Conservation (phyloP, 1,284 basidiomycete genomes). For the Pseudomicrostroma phylloplanum region DNA sequence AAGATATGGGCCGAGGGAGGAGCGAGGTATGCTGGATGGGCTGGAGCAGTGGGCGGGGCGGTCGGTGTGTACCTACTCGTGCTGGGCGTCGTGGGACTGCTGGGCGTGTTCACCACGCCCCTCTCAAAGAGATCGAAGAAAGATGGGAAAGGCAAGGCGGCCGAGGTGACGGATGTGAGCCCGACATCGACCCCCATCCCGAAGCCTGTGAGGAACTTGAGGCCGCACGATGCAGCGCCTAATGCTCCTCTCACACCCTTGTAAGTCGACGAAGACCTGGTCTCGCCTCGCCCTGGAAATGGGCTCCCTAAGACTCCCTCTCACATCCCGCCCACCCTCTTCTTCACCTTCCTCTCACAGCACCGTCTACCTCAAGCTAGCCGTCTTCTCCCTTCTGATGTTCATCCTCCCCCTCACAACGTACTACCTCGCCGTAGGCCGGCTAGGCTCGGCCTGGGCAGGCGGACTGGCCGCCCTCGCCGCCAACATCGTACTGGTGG, state of each 20-base stretch:
- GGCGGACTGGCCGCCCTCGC: slow-evolving; percentile 47
- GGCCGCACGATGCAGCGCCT: background rate
- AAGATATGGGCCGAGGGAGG: background rate
- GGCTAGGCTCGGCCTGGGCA: slow-evolving; percentile 26
- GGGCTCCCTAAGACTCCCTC: background rate
- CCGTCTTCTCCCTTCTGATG: slow-evolving; percentile 38
- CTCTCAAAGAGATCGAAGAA: background rate
- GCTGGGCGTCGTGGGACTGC: background rate
- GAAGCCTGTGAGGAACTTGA: background rate
- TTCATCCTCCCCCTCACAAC: slow-evolving; percentile 43
- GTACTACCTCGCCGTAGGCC: slow-evolving; percentile 30
- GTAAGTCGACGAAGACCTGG: background rate
- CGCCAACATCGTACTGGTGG: slow-evolving; percentile 43
- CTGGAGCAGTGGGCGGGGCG: background rate
- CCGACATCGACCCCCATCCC: background rate
- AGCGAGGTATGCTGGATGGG: background rate
- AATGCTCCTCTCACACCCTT: background rate
- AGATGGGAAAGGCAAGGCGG: background rate
- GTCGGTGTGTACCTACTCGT: background rate
- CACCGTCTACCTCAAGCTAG: slow-evolving; percentile 44
- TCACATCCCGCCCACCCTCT: background rate
- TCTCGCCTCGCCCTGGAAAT: background rate
- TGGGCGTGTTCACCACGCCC: background rate
- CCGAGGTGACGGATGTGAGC: background rate
- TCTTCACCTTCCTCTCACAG: slow-evolving; percentile 9